Base-by-base conservation (phyloP, 805 yeast species). In the Torulaspora microellipsoides region DNA sequence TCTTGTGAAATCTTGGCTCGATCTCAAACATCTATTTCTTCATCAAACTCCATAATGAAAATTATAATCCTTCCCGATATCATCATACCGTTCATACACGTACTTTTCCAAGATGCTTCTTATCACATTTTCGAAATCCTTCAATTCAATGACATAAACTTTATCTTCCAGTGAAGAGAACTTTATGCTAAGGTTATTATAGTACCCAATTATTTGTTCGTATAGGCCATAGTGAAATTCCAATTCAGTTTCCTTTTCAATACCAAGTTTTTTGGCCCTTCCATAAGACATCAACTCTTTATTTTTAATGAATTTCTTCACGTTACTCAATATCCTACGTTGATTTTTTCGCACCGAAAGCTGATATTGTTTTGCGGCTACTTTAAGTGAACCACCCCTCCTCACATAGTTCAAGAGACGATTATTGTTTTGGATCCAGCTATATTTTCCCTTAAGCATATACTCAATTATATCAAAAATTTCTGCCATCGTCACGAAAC, bases 1-100 rank as follows among this genome's bases (percentile, higher is more conserved):
- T 38, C 29, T 54, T 15, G 58, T 47, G 31, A 56, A 51, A 34
- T 49, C 54, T 11, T 58, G 60, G 62, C 17, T 29, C 28, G 54
- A 38, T 20, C 14, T 49, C 27, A 12, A 29, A 27, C 34, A 43
- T 11, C 33, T 48, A 10, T 3, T 45, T 25, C 14, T 29, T 27
- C 23, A 20, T 23, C 31, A 13, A 2, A 27, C 2, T 15, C 20
- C 8, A 42, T 20, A 20, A 20, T 6, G 4, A 7, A 32, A 31
- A 15, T 13, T 20, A 34, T n/a, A 12, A 8, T 40, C 23, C n/a
- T 30, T 27, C 15, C 15, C 34, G 15, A 27, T 30, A 12, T 34
- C 38, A 9, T 38, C 49, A 27, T 46, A 46, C 15, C 30, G 35
- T 39, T 46, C 50, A 13, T 46, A 46, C 3, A 42, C 45, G 17